Percentiles rank a stretch among this genome's conserved stretches.
phyloP scores from a whole-genome alignment of 1,139 yeast genomes.

The Yamadazyma buinensis region DNA sequence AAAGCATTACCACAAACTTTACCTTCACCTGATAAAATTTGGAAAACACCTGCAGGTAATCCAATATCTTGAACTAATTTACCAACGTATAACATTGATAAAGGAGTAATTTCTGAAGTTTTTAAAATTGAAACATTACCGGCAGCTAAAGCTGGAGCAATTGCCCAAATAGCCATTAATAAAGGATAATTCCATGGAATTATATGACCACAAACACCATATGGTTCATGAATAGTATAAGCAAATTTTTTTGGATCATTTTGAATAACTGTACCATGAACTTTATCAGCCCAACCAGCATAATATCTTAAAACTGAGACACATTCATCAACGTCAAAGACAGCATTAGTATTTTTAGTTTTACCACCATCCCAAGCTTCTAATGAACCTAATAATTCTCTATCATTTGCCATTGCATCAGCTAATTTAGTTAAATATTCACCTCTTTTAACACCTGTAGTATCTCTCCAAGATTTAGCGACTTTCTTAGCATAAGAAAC shows the following conservation, averaged over 20 bases:
- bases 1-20: constrained; percentile 55
- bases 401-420: constrained; percentile 52
- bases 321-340: constrained; percentile 58
- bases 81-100: constrained; percentile 55
- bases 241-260: constrained; percentile 67
- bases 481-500: constrained; percentile 72
- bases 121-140: constrained; percentile 64
- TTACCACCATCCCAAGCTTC: constrained; percentile 86
- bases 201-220: constrained; percentile 76
- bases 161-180: constrained; percentile 57
- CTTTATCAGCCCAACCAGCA: constrained; percentile 85
- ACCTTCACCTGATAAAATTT: constrained; percentile 57
- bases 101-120: constrained; percentile 66
- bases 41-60: constrained; percentile 69
- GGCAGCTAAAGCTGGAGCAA: constrained; percentile 65
- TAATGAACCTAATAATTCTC: constrained; percentile 57
- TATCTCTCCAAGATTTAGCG: constrained; percentile 50
- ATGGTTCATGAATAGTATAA: constrained; percentile 78
- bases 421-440: constrained; percentile 55
- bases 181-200: constrained; percentile 67
- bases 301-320: constrained; percentile 59
- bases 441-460: constrained; percentile 52
- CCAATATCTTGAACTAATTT: constrained; percentile 59
- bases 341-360: constrained; percentile 49
- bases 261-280: constrained; percentile 66